These are phyloP conservation scores for Vaccinium darrowii DNA, from an alignment of 148 eudicot genomes.

Conservation along the genomic window DNA sequence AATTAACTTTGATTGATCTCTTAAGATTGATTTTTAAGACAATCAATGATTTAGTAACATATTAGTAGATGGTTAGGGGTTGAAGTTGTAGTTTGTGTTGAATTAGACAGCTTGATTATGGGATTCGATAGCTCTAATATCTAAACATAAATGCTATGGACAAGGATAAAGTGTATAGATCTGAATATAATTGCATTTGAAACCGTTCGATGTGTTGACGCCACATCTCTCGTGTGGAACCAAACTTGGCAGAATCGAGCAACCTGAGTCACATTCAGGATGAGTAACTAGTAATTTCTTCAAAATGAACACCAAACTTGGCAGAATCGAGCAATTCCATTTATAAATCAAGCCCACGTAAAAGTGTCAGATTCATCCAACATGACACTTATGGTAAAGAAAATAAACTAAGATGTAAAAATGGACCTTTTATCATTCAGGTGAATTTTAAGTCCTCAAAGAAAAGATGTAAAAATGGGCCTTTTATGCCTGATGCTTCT, in stretches of 20 bases:
- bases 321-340: not conserved
- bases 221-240: no score
- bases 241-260: conserved; percentile 16
- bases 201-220: no score
- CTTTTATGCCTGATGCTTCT: not conserved
- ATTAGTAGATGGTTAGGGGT: no score
- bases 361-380: not conserved
- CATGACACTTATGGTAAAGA: not conserved
- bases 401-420: not conserved
- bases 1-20: no score
- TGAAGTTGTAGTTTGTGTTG: no score
- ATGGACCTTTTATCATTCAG: not conserved
- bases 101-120: not conserved
- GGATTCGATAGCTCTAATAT: not conserved
- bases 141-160: no score
- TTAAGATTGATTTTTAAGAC: no score
- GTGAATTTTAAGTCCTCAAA: not conserved
- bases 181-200: no score
- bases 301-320: not conserved
- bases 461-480: no score
- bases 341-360: not conserved
- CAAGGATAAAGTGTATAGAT: no score
- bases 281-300: not conserved
- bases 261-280: conserved; percentile 41
- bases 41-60: no score